These are phyloP conservation scores for Jackrogersella multiformis DNA, from an alignment of 495 filamentous ascomycete genomes.

Conservation along the genomic window DNA sequence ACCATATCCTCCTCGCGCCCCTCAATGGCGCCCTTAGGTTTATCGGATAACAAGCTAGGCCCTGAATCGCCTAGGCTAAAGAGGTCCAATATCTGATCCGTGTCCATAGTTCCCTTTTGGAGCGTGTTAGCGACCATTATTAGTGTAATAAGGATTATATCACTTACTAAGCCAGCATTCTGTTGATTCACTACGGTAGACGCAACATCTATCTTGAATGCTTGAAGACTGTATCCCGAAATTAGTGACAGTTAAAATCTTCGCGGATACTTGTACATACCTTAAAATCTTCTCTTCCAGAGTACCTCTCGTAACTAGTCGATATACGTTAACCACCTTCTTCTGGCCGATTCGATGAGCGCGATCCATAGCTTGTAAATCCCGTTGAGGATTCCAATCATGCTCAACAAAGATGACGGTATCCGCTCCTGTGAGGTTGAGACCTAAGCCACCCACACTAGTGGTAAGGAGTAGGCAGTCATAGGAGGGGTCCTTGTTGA, in stretches of 20 bases:
- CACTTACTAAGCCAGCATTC: conserved; percentile 85
- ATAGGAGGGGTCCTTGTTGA: conserved; percentile 96
- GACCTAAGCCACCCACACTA: conserved; percentile 89
- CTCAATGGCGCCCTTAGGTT: conserved; percentile 62
- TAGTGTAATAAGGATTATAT: not conserved
- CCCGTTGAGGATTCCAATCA: conserved; percentile 99
- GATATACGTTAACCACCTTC: conserved; percentile 99
- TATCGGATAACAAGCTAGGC: conserved; percentile 66
- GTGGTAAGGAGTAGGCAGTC: conserved; percentile 93
- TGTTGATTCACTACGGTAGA: conserved; percentile 99
- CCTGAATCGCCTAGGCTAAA: conserved; percentile 90
- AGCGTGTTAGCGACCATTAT: conserved; percentile 21
- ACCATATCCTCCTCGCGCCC: conserved; percentile 90
- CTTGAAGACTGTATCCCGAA: conserved; percentile 75
- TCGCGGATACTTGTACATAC: conserved; percentile 49
- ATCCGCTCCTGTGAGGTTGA: conserved; percentile 96
- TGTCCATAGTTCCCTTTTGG: conserved; percentile 80
- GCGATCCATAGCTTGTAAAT: conserved; percentile 98
- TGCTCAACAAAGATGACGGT: conserved; percentile 99
- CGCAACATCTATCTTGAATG: conserved; percentile 99
- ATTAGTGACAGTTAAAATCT: conserved; percentile 15
- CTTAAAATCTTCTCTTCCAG: conserved; percentile 96
- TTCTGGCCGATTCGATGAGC: conserved; percentile 98
- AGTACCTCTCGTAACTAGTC: conserved; percentile 92
- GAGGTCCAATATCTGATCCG: conserved; percentile 95